These are phyloP conservation scores for Petrea volubilis DNA, from an alignment of 257 asterid genomes.

Conservation along the genomic window DNA sequence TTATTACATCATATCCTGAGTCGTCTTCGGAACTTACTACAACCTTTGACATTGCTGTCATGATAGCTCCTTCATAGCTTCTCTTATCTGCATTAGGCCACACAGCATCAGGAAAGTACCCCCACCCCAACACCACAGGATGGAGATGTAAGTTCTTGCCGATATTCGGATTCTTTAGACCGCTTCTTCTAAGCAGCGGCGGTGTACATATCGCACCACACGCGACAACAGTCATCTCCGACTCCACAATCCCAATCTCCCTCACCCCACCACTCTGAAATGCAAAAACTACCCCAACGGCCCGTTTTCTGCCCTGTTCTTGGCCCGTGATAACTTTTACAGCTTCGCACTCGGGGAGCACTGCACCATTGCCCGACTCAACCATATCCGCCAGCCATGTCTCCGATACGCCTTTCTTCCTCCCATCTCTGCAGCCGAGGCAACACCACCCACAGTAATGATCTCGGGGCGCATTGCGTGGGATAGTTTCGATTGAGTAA, in stretches of 20 bases:
- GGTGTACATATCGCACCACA: conserved; percentile 90
- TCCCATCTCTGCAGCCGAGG: conserved; percentile 76
- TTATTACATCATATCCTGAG: conserved; percentile 62
- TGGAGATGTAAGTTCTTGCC: conserved; percentile 77
- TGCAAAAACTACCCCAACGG: conserved; percentile 55
- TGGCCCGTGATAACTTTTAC: conserved; percentile 36
- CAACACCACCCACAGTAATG: conserved; percentile 87
- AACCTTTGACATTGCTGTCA: conserved; percentile 79
- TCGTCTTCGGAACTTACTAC: conserved; percentile 35
- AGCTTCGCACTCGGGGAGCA: conserved; percentile 70
- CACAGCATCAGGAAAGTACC: conserved; percentile 58
- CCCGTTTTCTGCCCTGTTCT: conserved; percentile 17
- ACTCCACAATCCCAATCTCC: conserved; percentile 53
- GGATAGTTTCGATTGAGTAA: conserved; percentile 52
- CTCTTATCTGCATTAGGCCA: conserved; percentile 65
- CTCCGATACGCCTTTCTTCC: conserved; percentile 62
- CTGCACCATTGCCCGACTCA: conserved; percentile 60
- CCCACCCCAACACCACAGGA: conserved; percentile 81
- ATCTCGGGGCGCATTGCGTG: conserved; percentile 61
- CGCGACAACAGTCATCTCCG: conserved; percentile 57
- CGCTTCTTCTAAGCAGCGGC: conserved; percentile 54
- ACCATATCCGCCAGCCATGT: conserved; percentile 84
- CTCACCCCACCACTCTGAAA: conserved; percentile 36
- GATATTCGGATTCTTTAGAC: conserved; percentile 67
- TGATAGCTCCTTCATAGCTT: conserved; percentile 71